Base-by-base conservation (phyloP, 164 flowering plant species). In the Santalum album region DNA sequence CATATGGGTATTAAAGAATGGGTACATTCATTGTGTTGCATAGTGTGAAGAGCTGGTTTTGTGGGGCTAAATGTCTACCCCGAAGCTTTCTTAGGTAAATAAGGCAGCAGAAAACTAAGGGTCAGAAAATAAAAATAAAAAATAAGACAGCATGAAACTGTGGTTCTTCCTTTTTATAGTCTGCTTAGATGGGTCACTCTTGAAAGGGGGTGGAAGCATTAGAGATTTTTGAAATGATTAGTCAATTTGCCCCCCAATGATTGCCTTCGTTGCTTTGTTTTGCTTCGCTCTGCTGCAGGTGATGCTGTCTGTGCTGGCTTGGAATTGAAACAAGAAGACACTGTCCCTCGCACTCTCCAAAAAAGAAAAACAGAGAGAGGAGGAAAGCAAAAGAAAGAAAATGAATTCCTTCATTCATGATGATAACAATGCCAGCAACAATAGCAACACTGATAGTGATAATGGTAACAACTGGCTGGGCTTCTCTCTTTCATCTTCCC, bases 401-500 rank as follows among this genome's bases (percentile, higher is more conserved):
- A 83, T 80, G 90, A 85, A 86, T 76, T 62, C 82, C 55, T 64
- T 77, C 75, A 71, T n/a, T n/a, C n/a, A 65, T 60, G 77, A 81
- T 59, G 52, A 59, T 57, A 66, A 32, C 47, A 65, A 39, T 54
- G 25, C 29, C 42, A 32, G n/a, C 32, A 76, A 18, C 45, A 69
- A 42, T 42, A 25, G 20, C 38, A 76, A 26, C 45, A 67, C 17
- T n/a, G n/a, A n/a, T n/a, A n/a, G n/a, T 42, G n/a, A 21, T 42
- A 49, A 49, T 25, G 23, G 43, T 54, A 65, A 64, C 61, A 73
- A 71, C 80, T 87, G 95, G 95, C 69, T 90, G 64, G 97, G 94
- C 36, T 87, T 90, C 61, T 87, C 96, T 63, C 94, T 90, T 55
- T 77, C 97, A 44, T 79, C 90, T 52, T 78, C n/a, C 32, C 66